These are phyloP conservation scores for Phyllosticta citribraziliensis DNA, from an alignment of 2,329 filamentous ascomycete species.

Conservation along the genomic window DNA sequence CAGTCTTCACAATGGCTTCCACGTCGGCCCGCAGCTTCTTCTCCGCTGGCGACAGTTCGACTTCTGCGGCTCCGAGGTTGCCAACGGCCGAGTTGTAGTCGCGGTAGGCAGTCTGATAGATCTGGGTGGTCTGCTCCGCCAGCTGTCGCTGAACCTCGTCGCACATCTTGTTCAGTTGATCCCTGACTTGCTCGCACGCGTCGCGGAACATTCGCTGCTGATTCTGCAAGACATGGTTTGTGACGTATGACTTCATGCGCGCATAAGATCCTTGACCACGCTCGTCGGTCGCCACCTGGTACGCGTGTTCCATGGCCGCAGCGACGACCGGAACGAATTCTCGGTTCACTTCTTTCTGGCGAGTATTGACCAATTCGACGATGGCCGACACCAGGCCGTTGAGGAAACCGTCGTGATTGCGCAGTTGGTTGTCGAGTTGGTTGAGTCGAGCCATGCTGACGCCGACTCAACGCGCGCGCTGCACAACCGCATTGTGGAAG, in stretches of 20 bases:
- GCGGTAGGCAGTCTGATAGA: conserved; percentile 25
- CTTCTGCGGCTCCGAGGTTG: conserved; percentile 10
- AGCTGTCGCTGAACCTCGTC: conserved; percentile 34
- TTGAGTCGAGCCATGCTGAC: conserved; percentile 30
- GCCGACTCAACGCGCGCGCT: conserved; percentile 29
- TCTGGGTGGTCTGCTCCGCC: conserved; percentile 36
- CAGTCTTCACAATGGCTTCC: neutral
- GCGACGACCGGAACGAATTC: conserved; percentile 43
- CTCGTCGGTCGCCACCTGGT: conserved; percentile 37
- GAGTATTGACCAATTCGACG: conserved; percentile 29
- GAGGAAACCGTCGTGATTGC: conserved; percentile 34
- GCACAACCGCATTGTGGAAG: conserved; percentile 36
- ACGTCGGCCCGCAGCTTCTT: neutral
- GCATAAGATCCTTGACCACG: conserved; percentile 37
- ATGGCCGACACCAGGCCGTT: conserved; percentile 25
- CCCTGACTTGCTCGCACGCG: conserved; percentile 34
- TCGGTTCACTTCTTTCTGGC: conserved; percentile 45
- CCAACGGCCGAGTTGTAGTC: conserved; percentile 31
- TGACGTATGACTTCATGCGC: conserved; percentile 46
- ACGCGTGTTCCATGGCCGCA: conserved; percentile 37
- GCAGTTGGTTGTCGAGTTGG: conserved; percentile 33
- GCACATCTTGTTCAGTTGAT: conserved; percentile 33
- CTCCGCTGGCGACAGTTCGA: neutral
- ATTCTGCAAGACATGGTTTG: conserved; percentile 30
- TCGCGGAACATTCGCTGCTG: conserved; percentile 42